Evolutionary conservation across 345 rosid genomes (phyloP).

Genomic region (Iberis pinnata): DNA sequence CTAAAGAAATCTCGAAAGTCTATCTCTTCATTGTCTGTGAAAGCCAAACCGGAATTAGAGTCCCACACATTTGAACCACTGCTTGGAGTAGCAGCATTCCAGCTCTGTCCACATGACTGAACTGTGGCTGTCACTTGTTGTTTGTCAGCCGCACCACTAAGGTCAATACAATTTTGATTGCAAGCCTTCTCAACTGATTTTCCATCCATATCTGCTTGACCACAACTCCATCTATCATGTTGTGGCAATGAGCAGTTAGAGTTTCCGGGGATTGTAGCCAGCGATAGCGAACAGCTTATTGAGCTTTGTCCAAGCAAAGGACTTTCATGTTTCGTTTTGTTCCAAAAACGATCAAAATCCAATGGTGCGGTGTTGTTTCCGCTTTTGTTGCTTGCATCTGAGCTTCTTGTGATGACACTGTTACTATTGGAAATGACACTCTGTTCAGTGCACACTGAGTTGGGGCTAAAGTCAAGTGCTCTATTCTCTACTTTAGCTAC

Average conservation of each 20-base stretch:
- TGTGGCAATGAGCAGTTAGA: conserved; percentile 21
- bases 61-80: conserved; percentile 34
- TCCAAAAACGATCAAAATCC: conserved; percentile 32
- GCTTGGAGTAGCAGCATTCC: conserved; percentile 34
- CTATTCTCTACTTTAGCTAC: conserved; percentile 25
- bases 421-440: conserved; percentile 31
- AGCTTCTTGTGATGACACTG: conserved; percentile 31
- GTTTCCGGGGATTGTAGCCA: conserved; percentile 37
- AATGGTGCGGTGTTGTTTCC: conserved; percentile 27
- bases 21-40: conserved; percentile 42
- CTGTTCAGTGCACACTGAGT: conserved; percentile 30
- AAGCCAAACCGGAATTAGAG: conserved; percentile 35
- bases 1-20: conserved; percentile 41
- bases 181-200: conserved; percentile 18
- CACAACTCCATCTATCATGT: conserved; percentile 26
- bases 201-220: conserved; percentile 24
- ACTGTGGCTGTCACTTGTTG: conserved; percentile 38
- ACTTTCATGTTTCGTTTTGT: conserved; percentile 30
- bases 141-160: conserved; percentile 9
- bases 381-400: conserved; percentile 32
- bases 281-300: conserved; percentile 34
- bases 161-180: conserved; percentile 15
- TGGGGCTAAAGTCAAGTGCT: conserved; percentile 32
- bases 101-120: conserved; percentile 45
- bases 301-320: conserved; percentile 35